Evolutionary conservation across 768 basidiomycete species (phyloP).

Genomic region (Phallus indusiatus): DNA sequence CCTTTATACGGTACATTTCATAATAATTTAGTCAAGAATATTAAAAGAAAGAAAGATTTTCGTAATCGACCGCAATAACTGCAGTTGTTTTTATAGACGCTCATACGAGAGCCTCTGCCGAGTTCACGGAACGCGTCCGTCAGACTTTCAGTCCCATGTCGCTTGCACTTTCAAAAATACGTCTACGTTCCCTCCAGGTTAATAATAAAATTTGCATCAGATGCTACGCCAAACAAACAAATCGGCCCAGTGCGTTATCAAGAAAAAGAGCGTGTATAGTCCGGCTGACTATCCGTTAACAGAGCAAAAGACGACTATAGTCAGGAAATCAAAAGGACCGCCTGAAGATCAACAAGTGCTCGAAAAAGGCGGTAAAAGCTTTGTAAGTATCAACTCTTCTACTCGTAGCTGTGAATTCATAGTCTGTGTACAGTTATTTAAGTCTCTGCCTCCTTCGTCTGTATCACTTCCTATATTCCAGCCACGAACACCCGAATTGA

Average conservation of each 20-base stretch:
- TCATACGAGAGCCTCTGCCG: background rate
- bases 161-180: background rate
- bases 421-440: background rate
- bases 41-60: too few relatives aligned
- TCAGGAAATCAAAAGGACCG: background rate
- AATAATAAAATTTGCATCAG: background rate
- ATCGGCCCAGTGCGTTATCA: background rate
- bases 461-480: background rate
- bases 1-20: too few relatives aligned
- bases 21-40: too few relatives aligned
- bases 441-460: background rate
- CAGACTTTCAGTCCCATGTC: conserved; percentile 7
- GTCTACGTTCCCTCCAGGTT: background rate
- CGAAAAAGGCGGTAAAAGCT: background rate
- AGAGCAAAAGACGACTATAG: background rate
- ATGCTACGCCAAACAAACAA: background rate
- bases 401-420: too few relatives aligned
- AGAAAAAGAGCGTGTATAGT: background rate
- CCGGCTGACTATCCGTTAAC: background rate
- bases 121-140: conserved; percentile 1
- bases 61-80: too few relatives aligned
- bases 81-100: too few relatives aligned
- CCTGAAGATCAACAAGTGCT: background rate
- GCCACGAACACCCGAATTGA: background rate
- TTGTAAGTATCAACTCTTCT: background rate